Evolutionary conservation across 164 flowering plant species (phyloP).

Genomic region (Magnolia kwangsiensis): DNA sequence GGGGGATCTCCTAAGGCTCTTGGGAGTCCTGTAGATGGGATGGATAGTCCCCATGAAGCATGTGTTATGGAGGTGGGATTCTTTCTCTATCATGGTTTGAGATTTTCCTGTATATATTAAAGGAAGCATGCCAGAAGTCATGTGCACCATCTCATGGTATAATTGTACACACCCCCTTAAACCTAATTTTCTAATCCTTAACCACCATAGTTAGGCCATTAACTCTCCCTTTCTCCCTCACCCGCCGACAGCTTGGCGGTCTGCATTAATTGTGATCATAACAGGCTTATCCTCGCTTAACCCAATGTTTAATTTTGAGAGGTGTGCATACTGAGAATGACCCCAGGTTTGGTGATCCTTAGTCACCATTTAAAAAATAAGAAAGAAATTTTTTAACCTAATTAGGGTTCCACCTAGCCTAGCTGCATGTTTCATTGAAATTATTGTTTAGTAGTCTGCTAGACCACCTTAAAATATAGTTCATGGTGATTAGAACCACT

Average conservation of each 20-base stretch:
- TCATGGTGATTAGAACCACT: too few relatives aligned
- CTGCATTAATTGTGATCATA: slow-evolving; percentile 17
- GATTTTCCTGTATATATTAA: slow-evolving; percentile 24
- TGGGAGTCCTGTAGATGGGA: neutral
- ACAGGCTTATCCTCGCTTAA: slow-evolving; percentile 22
- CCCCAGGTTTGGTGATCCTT: too few relatives aligned
- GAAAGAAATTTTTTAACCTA: too few relatives aligned
- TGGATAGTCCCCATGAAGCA: slow-evolving; percentile 54
- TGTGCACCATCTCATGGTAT: slow-evolving; percentile 31
- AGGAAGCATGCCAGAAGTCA: slow-evolving; percentile 41
- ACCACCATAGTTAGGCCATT: neutral
- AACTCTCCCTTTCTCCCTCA: slow-evolving; percentile 10
- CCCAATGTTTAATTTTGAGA: slow-evolving; percentile 17
- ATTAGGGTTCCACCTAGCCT: too few relatives aligned
- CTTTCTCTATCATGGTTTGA: slow-evolving; percentile 14
- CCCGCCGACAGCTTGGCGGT: slow-evolving; percentile 6
- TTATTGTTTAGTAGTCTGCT: too few relatives aligned
- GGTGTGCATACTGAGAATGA: neutral
- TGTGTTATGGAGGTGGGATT: slow-evolving; percentile 28
- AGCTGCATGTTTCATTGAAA: too few relatives aligned
- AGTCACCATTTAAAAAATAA: too few relatives aligned
- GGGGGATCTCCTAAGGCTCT: slow-evolving; percentile 3
- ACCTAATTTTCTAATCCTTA: slow-evolving; percentile 13
- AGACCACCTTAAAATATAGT: too few relatives aligned
- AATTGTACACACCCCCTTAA: slow-evolving; percentile 13